Percentiles rank a stretch among this genome's conserved stretches.
Conservation (phyloP, 2,329 filamentous ascomycete species). For the Xylariaceae sp. region DNA sequence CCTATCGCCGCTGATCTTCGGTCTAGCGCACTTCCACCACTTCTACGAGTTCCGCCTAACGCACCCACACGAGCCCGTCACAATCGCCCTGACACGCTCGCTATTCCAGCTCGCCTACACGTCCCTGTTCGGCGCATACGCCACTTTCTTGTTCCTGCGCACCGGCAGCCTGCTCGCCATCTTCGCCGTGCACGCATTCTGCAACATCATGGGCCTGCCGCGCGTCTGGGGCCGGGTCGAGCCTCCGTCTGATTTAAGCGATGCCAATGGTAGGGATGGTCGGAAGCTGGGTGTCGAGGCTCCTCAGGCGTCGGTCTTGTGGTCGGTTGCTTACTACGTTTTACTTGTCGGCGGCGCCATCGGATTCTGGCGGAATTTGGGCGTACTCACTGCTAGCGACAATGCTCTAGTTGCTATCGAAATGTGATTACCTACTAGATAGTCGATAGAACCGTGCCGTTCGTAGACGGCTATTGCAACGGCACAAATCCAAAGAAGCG, state of each 20-base stretch:
- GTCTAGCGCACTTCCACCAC: conserved; percentile 89
- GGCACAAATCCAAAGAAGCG: background rate
- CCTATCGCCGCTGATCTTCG: conserved; percentile 82
- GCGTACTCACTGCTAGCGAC: conserved; percentile 63
- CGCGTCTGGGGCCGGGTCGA: conserved; percentile 77
- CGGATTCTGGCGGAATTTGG: conserved; percentile 67
- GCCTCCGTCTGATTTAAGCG: conserved; percentile 33
- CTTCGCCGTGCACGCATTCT: conserved; percentile 77
- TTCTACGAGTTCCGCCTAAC: conserved; percentile 90
- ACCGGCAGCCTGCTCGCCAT: conserved; percentile 77
- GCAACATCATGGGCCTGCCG: conserved; percentile 88
- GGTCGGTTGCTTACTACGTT: conserved; percentile 76
- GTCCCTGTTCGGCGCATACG: conserved; percentile 88
- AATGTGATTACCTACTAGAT: conserved; percentile 20
- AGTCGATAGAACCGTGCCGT: background rate
- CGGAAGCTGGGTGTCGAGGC: conserved; percentile 26
- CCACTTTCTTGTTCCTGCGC: conserved; percentile 80
- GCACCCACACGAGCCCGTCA: conserved; percentile 63
- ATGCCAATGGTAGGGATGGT: conserved; percentile 17
- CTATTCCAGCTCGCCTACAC: conserved; percentile 86
- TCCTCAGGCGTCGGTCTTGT: conserved; percentile 43
- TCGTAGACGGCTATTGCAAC: background rate
- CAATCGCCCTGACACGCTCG: conserved; percentile 64
- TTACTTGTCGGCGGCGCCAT: conserved; percentile 68
- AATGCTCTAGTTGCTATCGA: conserved; percentile 43